These are phyloP conservation scores for Staphylotrichum tortipilum DNA, from an alignment of 495 filamentous ascomycete species.

Conservation along the genomic window DNA sequence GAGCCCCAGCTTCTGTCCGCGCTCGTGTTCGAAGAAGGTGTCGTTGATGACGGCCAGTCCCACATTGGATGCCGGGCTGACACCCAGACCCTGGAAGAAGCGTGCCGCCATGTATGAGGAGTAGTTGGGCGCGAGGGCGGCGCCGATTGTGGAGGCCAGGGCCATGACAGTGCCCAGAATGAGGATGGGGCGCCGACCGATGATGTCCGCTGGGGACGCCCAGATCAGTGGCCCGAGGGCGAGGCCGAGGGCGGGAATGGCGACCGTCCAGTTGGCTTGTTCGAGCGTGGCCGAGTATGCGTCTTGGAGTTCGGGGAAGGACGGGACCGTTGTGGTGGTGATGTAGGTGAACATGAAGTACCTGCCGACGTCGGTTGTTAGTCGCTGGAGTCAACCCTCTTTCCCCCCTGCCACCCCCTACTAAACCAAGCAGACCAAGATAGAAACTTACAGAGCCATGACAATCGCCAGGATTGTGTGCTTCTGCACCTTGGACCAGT, in stretches of 20 bases:
- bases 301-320: constrained; percentile 44
- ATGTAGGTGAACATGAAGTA: constrained; percentile 61
- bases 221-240: constrained; percentile 51
- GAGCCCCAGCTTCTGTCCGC: constrained; percentile 52
- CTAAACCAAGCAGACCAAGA: too few species aligned
- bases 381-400: too few species aligned
- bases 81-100: constrained; percentile 57
- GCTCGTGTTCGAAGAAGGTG: constrained; percentile 54
- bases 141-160: constrained; percentile 44
- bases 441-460: constrained; percentile 39
- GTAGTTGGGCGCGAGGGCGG: constrained; percentile 39
- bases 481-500: constrained; percentile 46
- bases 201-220: constrained; percentile 50
- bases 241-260: constrained; percentile 52
- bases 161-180: constrained; percentile 48
- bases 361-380: neutral
- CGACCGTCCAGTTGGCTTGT: constrained; percentile 57
- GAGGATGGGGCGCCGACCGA: constrained; percentile 48
- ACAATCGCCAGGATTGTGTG: constrained; percentile 46
- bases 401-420: too few species aligned
- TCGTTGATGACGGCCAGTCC: constrained; percentile 52
- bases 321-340: constrained; percentile 54
- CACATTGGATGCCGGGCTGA: constrained; percentile 50
- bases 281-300: constrained; percentile 42
- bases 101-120: constrained; percentile 49